These are phyloP conservation scores for Morella rubra DNA, from an alignment of 306 rosid genomes.

Conservation along the genomic window DNA sequence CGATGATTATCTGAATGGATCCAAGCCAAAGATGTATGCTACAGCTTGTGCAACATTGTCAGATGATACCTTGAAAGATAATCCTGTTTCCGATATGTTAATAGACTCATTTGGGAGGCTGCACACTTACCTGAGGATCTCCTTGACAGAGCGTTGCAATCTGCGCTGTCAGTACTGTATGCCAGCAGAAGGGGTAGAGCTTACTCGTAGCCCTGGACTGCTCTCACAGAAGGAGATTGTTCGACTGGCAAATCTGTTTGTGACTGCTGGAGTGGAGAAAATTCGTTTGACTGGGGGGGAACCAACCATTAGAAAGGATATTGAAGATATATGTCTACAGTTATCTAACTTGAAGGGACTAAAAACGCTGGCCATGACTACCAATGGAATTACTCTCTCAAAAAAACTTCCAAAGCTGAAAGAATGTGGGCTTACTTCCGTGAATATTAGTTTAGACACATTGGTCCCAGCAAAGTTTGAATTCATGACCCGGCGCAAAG, in stretches of 20 bases:
- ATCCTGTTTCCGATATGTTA: slow-evolving; percentile 68
- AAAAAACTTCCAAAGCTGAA: slow-evolving; percentile 75
- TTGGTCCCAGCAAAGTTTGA: slow-evolving; percentile 88
- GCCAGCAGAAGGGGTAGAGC: slow-evolving; percentile 92
- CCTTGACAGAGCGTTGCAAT: slow-evolving; percentile 92
- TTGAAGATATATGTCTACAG: slow-evolving; percentile 75
- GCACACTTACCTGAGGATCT: slow-evolving; percentile 90
- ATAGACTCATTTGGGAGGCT: slow-evolving; percentile 93
- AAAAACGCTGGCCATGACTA: slow-evolving; percentile 69
- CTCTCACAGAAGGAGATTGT: slow-evolving; percentile 62
- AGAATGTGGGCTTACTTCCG: slow-evolving; percentile 72
- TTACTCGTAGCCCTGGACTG: slow-evolving; percentile 63
- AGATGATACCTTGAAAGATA: slow-evolving; percentile 47
- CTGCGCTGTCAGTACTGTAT: slow-evolving; percentile 86
- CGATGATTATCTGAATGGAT: slow-evolving; percentile 30
- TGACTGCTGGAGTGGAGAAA: slow-evolving; percentile 74
- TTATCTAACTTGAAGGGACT: slow-evolving; percentile 76
- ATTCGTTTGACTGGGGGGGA: slow-evolving; percentile 94
- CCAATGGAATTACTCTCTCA: slow-evolving; percentile 72
- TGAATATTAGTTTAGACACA: slow-evolving; percentile 88
- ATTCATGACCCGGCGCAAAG: slow-evolving; percentile 87
- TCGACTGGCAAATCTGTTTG: slow-evolving; percentile 68
- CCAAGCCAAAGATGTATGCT: slow-evolving; percentile 38
- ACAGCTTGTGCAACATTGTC: slow-evolving; percentile 49
- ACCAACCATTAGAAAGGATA: slow-evolving; percentile 86